Percentiles rank a stretch among this genome's conserved stretches.
Evolutionary conservation across 2,329 filamentous ascomycete species (phyloP).

Genomic region (Fusarium sp.): DNA sequence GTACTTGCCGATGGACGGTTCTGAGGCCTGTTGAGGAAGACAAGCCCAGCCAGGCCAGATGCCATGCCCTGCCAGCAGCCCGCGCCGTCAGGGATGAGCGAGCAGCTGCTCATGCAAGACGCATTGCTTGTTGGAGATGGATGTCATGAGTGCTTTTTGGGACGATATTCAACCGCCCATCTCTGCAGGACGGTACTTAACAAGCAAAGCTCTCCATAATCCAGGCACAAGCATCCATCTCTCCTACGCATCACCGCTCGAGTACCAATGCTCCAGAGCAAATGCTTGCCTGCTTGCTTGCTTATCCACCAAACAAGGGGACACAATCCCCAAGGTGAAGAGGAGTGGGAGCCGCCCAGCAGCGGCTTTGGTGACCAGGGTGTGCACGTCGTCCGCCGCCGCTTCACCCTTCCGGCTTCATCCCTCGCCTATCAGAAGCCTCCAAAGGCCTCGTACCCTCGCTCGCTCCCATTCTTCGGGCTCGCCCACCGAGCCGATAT

Average conservation of each 20-base stretch:
- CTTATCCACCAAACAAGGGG: conserved; percentile 3
- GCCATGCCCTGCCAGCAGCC: background rate
- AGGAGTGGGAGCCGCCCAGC: conserved; percentile 23
- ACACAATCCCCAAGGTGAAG: conserved; percentile 22
- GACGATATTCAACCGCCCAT: background rate
- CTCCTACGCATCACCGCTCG: background rate
- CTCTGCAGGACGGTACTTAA: background rate
- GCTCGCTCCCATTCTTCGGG: conserved; percentile 34
- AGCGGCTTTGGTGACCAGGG: conserved; percentile 30
- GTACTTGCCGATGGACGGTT: conserved; percentile 31
- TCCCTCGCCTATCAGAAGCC: conserved; percentile 36
- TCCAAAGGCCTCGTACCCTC: conserved; percentile 25
- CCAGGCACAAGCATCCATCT: background rate
- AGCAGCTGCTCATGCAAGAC: background rate
- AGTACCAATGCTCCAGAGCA: background rate
- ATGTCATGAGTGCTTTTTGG: background rate
- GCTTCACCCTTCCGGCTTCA: conserved; percentile 37
- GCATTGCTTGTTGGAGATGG: background rate
- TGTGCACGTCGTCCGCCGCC: conserved; percentile 32
- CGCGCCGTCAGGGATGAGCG: background rate
- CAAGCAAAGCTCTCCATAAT: background rate
- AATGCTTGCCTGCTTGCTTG: background rate
- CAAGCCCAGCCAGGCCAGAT: background rate
- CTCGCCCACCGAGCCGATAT: conserved; percentile 31
- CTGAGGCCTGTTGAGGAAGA: background rate